Conservation (phyloP, 2,329 filamentous ascomycete species). For the Sclerotinia minor region DNA sequence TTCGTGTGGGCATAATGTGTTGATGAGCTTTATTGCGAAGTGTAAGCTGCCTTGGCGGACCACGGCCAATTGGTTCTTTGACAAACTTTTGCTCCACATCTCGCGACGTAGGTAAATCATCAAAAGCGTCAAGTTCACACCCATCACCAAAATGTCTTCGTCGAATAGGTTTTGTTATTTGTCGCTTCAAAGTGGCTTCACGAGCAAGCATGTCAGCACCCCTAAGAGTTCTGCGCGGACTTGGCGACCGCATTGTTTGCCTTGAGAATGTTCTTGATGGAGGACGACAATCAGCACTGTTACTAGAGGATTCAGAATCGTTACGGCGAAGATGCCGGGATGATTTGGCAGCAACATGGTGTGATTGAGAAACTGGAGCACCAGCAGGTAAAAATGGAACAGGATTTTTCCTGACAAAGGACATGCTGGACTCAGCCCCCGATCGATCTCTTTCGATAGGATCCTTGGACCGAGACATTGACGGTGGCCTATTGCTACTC, state of each 20-base stretch:
- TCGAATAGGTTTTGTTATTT: slow-evolving; percentile 70
- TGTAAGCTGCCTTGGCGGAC: slow-evolving; percentile 61
- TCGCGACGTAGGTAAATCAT: slow-evolving; percentile 87
- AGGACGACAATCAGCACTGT: slow-evolving; percentile 58
- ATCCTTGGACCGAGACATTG: slow-evolving; percentile 65
- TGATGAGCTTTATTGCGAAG: slow-evolving; percentile 59
- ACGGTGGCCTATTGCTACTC: slow-evolving; percentile 48
- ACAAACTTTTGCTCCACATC: slow-evolving; percentile 79
- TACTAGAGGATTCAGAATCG: slow-evolving; percentile 71
- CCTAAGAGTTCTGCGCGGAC: slow-evolving; percentile 51
- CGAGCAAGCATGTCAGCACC: slow-evolving; percentile 46
- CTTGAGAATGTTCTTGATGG: slow-evolving; percentile 59
- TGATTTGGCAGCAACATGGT: slow-evolving; percentile 73
- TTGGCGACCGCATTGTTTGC: slow-evolving; percentile 57
- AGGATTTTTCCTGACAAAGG: slow-evolving; percentile 58
- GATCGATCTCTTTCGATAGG: slow-evolving; percentile 60
- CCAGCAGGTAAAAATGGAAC: slow-evolving; percentile 80
- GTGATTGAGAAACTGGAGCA: slow-evolving; percentile 69
- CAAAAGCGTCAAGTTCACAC: slow-evolving; percentile 87
- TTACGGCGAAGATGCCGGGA: slow-evolving; percentile 73
- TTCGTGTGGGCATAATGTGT: slow-evolving; percentile 56
- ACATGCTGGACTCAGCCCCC: slow-evolving; percentile 51
- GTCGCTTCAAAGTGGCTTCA: slow-evolving; percentile 60
- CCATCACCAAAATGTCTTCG: slow-evolving; percentile 84
- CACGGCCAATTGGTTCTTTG: slow-evolving; percentile 72